Percentiles rank a stretch among this genome's conserved stretches.
Evolutionary conservation across 495 filamentous ascomycete species (phyloP).

Genomic region (Cairneyella variabilis): DNA sequence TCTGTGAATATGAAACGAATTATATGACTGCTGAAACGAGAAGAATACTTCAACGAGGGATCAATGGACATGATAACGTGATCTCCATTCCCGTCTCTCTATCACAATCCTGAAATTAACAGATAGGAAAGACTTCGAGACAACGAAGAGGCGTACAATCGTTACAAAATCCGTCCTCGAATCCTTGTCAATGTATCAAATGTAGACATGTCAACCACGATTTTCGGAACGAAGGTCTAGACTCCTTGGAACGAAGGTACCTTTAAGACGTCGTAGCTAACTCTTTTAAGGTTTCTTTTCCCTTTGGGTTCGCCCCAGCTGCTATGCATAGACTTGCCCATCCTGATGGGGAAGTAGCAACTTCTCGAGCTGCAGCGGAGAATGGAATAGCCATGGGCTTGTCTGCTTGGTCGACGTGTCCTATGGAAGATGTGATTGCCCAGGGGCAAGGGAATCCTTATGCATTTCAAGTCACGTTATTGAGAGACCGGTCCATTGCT

Average conservation of each 20-base stretch:
- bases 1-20: neutral
- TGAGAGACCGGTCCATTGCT: conserved; percentile 34
- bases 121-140: conserved; percentile 38
- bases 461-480: conserved; percentile 41
- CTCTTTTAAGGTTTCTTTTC: conserved; percentile 24
- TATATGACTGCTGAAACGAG: neutral
- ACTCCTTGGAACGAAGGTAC: neutral
- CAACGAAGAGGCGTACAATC: conserved; percentile 47
- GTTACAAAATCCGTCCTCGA: conserved; percentile 53
- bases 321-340: conserved; percentile 45
- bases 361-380: conserved; percentile 23
- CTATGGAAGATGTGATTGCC: conserved; percentile 48
- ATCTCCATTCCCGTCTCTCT: neutral
- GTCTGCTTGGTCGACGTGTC: conserved; percentile 48
- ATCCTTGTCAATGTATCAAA: conserved; percentile 49
- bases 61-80: conserved; percentile 26
- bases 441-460: conserved; percentile 39
- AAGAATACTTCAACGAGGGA: conserved; percentile 29
- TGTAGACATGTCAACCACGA: conserved; percentile 42
- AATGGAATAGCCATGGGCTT: conserved; percentile 48
- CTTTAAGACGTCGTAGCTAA: neutral
- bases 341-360: conserved; percentile 45
- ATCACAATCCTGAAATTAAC: neutral
- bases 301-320: conserved; percentile 37
- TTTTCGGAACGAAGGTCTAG: conserved; percentile 37